Evolutionary conservation across 352 stramenopile species (phyloP).

Genomic region (Thalassiosira livingstoniorum): DNA sequence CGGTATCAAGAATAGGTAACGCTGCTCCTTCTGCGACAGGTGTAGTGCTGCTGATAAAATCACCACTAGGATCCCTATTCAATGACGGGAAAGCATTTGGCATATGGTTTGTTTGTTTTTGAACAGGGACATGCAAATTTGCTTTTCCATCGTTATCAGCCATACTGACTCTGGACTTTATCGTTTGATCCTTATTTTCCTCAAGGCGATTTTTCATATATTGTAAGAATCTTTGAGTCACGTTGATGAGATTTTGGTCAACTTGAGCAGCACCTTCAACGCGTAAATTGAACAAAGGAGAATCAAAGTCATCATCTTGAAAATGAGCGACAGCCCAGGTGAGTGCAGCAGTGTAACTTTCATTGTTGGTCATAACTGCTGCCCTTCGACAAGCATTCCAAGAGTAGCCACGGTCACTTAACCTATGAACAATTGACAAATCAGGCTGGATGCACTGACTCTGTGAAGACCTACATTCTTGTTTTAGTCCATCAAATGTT

Average conservation of each 20-base stretch:
- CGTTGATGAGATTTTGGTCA: constrained; percentile 32
- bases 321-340: constrained; percentile 79
- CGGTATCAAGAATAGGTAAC: too few relatives aligned
- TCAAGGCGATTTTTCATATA: constrained; percentile 15
- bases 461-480: constrained; percentile 12
- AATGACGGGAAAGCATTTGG: too few relatives aligned
- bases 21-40: too few relatives aligned
- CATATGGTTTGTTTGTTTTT: too few relatives aligned
- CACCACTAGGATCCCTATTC: too few relatives aligned
- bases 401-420: constrained; percentile 71
- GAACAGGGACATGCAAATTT: too few relatives aligned
- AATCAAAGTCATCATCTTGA: constrained; percentile 73
- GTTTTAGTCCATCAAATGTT: constrained; percentile 30
- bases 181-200: not conserved
- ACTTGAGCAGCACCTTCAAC: constrained; percentile 2
- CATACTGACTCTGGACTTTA: not conserved
- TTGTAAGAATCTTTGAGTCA: constrained; percentile 28
- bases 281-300: constrained; percentile 62
- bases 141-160: not conserved
- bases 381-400: constrained; percentile 73
- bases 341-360: constrained; percentile 70
- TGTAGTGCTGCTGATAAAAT: too few relatives aligned
- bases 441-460: constrained; percentile 32
- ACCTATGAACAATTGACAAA: constrained; percentile 52
- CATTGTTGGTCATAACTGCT: constrained; percentile 71